Evolutionary conservation across 1,139 yeast genomes (phyloP), one percentile per base, ranked within the genome.

Genomic region (Saccharomycopsis hybrid): DNA sequence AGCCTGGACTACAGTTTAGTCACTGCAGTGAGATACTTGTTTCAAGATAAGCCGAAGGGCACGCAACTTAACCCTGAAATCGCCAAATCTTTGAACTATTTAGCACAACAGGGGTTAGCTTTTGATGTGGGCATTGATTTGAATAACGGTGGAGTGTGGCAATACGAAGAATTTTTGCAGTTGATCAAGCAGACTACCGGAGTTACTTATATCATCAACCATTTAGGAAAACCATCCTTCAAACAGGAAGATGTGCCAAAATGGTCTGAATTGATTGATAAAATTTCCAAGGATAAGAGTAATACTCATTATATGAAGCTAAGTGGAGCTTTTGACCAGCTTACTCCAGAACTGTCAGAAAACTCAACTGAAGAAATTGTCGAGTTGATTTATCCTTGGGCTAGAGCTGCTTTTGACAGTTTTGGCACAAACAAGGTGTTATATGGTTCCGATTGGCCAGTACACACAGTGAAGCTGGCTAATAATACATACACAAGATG

Each of bases 381-480:
- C 1, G 58, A 57, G n/a, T 48, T 51, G n/a, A 47, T 66, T 1
- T 56, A 46, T 13, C 74, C 74, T 4, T 68, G 71, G 68, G 59
- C 67, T 44, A 51, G 59, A 43, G 56, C 62, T 11, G 53, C 62
- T 44, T 53, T 58, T 45, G 63, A 62, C 1, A 48, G 58, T 11
- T 69, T 69, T 64, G 73, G 71, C 1, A 50, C 57, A 1, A 60
- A 64, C 1, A 54, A 62, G 5, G 58, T 67, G 2, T 60, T 72
- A 5, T 72, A 71, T 69, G 75, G 72, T 3, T 69, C 73, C 53
- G 73, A 72, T 55, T 72, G 74, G 73, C 76, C 76, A 0, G 72
- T 70, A 2, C 68, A 71, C 51, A 64, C 62, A 11, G 43, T 61
- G 13, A 49, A 55, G 5, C 60, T 59, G 2, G 60, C 58, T 0